A percentile compares a stretch with the other conserved stretches of the same genome.
These are phyloP conservation scores for Tricholoma hemisulphureum DNA, from an alignment of 768 basidiomycete genomes.

Conservation along the genomic window DNA sequence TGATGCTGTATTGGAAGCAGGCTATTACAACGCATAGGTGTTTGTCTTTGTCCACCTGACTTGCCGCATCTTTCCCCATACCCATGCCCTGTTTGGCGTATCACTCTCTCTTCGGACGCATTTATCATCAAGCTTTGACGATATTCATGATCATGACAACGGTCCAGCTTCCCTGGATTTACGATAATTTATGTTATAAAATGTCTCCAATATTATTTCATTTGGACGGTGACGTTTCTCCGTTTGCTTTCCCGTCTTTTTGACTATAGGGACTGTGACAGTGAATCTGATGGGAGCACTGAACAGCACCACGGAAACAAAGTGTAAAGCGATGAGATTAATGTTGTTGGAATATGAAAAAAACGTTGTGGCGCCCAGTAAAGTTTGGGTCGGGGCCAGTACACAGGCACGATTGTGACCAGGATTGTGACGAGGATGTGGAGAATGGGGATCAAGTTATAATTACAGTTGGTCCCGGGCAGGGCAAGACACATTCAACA, in stretches of 20 bases:
- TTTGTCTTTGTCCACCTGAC: slow-evolving; percentile 15
- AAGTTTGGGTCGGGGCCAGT: slow-evolving; percentile 21
- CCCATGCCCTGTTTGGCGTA: slow-evolving; percentile 25
- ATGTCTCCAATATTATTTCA: slow-evolving; percentile 11
- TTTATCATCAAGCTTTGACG: slow-evolving; percentile 31
- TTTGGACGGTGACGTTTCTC: slow-evolving; percentile 2
- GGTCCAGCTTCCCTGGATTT: slow-evolving; percentile 19
- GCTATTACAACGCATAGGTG: slow-evolving; percentile 54
- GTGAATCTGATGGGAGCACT: slow-evolving; percentile 18
- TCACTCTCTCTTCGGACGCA: slow-evolving; percentile 25
- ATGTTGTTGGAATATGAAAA: slow-evolving; percentile 39
- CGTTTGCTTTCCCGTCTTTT: background rate
- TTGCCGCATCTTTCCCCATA: slow-evolving; percentile 26
- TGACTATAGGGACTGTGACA: slow-evolving; percentile 13
- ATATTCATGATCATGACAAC: slow-evolving; percentile 27
- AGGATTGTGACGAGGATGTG: slow-evolving; percentile 7
- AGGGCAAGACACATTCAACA: slow-evolving; percentile 4
- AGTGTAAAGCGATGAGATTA: slow-evolving; percentile 4
- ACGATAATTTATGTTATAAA: slow-evolving; percentile 25
- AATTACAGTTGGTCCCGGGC: slow-evolving; percentile 2
- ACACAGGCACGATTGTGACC: slow-evolving; percentile 22
- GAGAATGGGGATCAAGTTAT: slow-evolving; percentile 16
- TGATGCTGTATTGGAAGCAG: slow-evolving; percentile 31
- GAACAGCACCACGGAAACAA: slow-evolving; percentile 1
- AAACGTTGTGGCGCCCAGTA: slow-evolving; percentile 41